Conservation (phyloP, 768 basidiomycete species). For the Tricholoma hemisulphureum region DNA sequence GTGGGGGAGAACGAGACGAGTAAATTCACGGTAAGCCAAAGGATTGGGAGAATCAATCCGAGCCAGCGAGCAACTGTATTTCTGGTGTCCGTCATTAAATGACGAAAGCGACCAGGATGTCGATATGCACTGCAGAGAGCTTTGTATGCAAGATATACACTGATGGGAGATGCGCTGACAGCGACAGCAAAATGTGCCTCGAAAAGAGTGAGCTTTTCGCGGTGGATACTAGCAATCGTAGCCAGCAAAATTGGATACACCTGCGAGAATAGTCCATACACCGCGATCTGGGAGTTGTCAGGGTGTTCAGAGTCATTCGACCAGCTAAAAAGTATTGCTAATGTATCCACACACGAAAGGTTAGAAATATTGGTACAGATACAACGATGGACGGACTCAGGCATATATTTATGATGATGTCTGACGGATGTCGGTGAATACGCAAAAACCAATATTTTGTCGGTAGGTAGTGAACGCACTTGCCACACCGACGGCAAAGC, state of each 20-base stretch:
- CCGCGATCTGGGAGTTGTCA: slow-evolving; percentile 6
- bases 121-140: neutral
- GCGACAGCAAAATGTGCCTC: slow-evolving; percentile 19
- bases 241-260: slow-evolving; percentile 18
- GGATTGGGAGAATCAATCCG: slow-evolving; percentile 1
- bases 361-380: neutral
- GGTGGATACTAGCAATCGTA: slow-evolving; percentile 12
- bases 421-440: neutral
- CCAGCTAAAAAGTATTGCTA: neutral
- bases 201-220: slow-evolving; percentile 13
- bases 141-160: slow-evolving; percentile 13
- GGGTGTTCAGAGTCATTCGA: slow-evolving; percentile 1
- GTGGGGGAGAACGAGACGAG: slow-evolving; percentile 14
- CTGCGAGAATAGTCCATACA: slow-evolving; percentile 17
- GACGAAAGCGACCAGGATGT: neutral
- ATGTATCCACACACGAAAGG: neutral
- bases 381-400: neutral
- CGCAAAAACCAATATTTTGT: neutral
- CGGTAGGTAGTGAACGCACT: slow-evolving; percentile 7
- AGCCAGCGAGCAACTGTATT: slow-evolving; percentile 9
- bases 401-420: slow-evolving; percentile 4
- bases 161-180: slow-evolving; percentile 16
- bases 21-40: neutral
- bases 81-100: neutral
- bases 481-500: slow-evolving; percentile 12